Evolutionary conservation across 2,329 filamentous ascomycete genomes (phyloP).

Genomic region (Epichloe elymi): DNA sequence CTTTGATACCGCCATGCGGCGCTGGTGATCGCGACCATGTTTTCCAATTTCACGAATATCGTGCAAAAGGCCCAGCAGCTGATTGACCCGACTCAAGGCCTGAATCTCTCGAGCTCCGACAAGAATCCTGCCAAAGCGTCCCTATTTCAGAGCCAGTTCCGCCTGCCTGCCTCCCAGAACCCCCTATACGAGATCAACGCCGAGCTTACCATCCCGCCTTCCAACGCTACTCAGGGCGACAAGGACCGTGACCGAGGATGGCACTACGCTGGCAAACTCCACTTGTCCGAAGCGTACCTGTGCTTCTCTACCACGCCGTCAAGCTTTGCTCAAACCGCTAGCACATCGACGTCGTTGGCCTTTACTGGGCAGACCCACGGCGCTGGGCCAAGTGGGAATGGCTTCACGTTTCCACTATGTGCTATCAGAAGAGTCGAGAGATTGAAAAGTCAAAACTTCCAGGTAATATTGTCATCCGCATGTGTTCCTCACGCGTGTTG

Average conservation of each 20-base stretch:
- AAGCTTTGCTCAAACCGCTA: slow-evolving; percentile 72
- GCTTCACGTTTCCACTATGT: slow-evolving; percentile 87
- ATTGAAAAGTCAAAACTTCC: slow-evolving; percentile 80
- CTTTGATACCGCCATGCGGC: slow-evolving; percentile 24
- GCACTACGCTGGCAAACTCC: slow-evolving; percentile 83
- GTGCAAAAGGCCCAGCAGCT: slow-evolving; percentile 93
- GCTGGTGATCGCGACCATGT: slow-evolving; percentile 35
- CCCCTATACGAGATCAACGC: slow-evolving; percentile 94
- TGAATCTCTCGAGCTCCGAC: slow-evolving; percentile 60
- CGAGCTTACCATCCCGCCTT: slow-evolving; percentile 76
- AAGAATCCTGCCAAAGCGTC: slow-evolving; percentile 79
- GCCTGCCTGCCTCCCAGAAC: slow-evolving; percentile 81
- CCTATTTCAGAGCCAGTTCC: slow-evolving; percentile 92
- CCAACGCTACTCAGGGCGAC: slow-evolving; percentile 57
- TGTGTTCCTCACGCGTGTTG: neutral
- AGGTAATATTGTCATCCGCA: slow-evolving; percentile 26
- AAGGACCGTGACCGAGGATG: slow-evolving; percentile 62
- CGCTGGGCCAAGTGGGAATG: slow-evolving; percentile 84
- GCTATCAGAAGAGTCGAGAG: slow-evolving; percentile 85
- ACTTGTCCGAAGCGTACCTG: slow-evolving; percentile 86
- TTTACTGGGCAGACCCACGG: slow-evolving; percentile 92
- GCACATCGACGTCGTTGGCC: slow-evolving; percentile 61
- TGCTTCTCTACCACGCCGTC: slow-evolving; percentile 93
- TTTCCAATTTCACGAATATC: slow-evolving; percentile 57
- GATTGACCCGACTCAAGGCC: slow-evolving; percentile 76